These are phyloP conservation scores for Quillaja saponaria DNA, from an alignment of 306 rosid species.

Conservation along the genomic window DNA sequence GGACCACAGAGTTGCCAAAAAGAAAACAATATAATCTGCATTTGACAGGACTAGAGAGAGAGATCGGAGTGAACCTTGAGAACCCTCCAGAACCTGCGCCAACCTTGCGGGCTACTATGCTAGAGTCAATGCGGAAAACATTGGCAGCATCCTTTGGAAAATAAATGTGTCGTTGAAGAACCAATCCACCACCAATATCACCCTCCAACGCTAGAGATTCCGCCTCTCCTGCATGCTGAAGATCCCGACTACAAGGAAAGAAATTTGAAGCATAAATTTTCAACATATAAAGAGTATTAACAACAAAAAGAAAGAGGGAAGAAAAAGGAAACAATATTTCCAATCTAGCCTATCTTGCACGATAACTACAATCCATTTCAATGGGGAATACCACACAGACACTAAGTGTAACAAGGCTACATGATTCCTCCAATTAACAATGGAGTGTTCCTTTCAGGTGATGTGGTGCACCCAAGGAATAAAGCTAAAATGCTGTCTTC, in stretches of 20 bases:
- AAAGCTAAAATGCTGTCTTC: too few relatives aligned
- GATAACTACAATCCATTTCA: too few relatives aligned
- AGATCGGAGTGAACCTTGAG: slow-evolving; percentile 67
- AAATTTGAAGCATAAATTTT: too few relatives aligned
- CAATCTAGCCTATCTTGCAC: too few relatives aligned
- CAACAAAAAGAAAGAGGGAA: slow-evolving; percentile 1
- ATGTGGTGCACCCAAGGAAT: too few relatives aligned
- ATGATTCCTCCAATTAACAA: too few relatives aligned
- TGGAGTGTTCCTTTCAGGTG: too few relatives aligned
- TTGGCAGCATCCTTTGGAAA: slow-evolving; percentile 53
- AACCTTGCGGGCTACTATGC: slow-evolving; percentile 68
- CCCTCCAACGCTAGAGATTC: slow-evolving; percentile 73
- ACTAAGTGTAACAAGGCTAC: too few relatives aligned
- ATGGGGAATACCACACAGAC: too few relatives aligned
- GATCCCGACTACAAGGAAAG: slow-evolving; percentile 57
- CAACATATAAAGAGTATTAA: slow-evolving; percentile 14
- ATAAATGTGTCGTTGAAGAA: slow-evolving; percentile 58
- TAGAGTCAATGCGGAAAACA: slow-evolving; percentile 61
- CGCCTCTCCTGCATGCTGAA: slow-evolving; percentile 67
- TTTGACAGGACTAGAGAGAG: slow-evolving; percentile 10
- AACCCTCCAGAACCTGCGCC: slow-evolving; percentile 99
- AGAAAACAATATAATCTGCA: too few relatives aligned
- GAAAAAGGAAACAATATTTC: not conserved
- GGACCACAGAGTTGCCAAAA: too few relatives aligned
- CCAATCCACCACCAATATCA: slow-evolving; percentile 90